Evolutionary conservation across 106 monocot genomes (phyloP).

Genomic region (Dendrobium chrysotoxum): DNA sequence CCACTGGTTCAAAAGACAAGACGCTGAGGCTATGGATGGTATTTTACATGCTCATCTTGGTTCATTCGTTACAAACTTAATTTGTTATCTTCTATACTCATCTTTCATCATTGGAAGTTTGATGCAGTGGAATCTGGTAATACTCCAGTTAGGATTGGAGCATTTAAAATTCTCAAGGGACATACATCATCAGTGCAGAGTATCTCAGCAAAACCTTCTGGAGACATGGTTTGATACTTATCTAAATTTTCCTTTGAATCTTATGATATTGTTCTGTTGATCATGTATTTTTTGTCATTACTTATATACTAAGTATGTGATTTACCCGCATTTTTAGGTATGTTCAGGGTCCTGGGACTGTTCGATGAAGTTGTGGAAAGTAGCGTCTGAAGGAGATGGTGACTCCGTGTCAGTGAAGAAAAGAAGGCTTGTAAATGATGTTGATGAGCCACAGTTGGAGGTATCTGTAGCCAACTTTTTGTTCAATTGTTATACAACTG

Average conservation of each 20-base stretch:
- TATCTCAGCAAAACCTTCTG: conserved; percentile 49
- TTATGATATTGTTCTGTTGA: neutral
- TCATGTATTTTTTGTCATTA: neutral
- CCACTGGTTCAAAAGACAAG: conserved; percentile 85
- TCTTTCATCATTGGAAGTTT: conserved; percentile 33
- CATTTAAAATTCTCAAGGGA: conserved; percentile 65
- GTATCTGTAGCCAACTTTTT: conserved; percentile 23
- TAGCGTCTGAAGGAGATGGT: conserved; percentile 29
- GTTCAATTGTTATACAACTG: neutral
- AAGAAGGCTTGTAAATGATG: conserved; percentile 53
- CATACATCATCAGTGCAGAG: conserved; percentile 71
- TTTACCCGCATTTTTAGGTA: conserved; percentile 35
- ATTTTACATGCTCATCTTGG: neutral
- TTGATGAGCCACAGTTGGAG: conserved; percentile 67
- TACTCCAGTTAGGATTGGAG: conserved; percentile 30
- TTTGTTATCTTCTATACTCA: neutral
- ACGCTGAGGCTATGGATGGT: conserved; percentile 87
- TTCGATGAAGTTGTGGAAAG: conserved; percentile 82
- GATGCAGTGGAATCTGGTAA: conserved; percentile 27
- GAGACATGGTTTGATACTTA: conserved; percentile 41
- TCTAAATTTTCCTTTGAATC: neutral
- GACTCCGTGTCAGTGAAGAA: conserved; percentile 68
- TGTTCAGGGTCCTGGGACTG: conserved; percentile 97
- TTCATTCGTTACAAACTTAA: neutral
- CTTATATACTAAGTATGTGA: neutral